These are phyloP conservation scores for Reutealis trisperma DNA, from an alignment of 345 rosid species.

Conservation along the genomic window DNA sequence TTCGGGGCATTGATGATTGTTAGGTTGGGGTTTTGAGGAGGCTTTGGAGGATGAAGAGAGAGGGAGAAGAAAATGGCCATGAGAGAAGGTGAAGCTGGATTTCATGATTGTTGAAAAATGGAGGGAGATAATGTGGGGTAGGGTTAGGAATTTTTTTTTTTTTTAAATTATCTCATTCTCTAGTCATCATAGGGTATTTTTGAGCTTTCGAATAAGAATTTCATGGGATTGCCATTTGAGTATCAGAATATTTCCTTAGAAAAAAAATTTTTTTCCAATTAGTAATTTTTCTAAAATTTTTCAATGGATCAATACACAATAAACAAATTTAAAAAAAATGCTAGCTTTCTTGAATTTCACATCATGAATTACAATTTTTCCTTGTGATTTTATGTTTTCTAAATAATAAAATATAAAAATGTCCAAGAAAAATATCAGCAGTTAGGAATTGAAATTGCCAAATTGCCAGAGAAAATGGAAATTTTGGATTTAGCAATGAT, in stretches of 20 bases:
- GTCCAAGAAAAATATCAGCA: too few relatives aligned
- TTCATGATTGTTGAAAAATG: conserved; percentile 36
- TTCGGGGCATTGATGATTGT: conserved; percentile 16
- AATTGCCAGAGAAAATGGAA: too few relatives aligned
- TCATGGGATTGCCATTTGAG: background rate
- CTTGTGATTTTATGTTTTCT: too few relatives aligned
- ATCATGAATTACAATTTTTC: too few relatives aligned
- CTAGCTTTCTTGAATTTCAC: too few relatives aligned
- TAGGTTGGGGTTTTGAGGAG: conserved; percentile 28
- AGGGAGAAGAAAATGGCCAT: conserved; percentile 70
- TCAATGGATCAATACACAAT: background rate
- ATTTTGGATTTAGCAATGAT: background rate
- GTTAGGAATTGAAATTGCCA: too few relatives aligned
- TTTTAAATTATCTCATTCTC: background rate
- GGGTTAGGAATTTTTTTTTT: background rate
- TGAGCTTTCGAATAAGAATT: background rate
- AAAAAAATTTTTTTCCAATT: background rate
- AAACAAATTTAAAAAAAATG: too few relatives aligned
- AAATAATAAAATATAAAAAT: too few relatives aligned
- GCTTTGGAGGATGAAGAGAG: conserved; percentile 33
- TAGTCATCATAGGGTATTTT: conserved; percentile 16
- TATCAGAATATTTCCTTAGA: background rate
- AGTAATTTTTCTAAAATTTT: too few relatives aligned
- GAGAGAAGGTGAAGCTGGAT: conserved; percentile 24
- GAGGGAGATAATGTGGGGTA: conserved; percentile 48